Conservation (phyloP, 768 basidiomycete species). For the Kwoniella heveanensis region DNA sequence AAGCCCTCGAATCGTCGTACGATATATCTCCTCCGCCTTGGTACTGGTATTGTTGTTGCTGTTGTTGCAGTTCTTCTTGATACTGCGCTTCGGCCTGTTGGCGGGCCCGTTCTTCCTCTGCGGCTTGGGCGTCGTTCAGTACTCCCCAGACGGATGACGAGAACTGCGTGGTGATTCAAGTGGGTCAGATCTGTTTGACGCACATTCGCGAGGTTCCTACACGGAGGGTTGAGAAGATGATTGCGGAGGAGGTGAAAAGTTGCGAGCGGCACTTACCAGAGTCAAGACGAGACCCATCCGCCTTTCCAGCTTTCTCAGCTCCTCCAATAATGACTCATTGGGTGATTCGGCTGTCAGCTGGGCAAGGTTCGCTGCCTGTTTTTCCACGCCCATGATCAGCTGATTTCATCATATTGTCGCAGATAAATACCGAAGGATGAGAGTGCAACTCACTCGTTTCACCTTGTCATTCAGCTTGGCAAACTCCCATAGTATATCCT, state of each 20-base stretch:
- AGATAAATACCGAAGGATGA: too few relatives aligned
- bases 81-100: constrained; percentile 16
- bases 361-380: constrained; percentile 58
- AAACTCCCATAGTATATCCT: constrained; percentile 88
- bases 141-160: constrained; percentile 96
- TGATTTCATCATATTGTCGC: too few relatives aligned
- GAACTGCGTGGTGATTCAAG: constrained; percentile 76
- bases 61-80: constrained; percentile 6
- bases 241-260: too few relatives aligned
- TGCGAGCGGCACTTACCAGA: constrained; percentile 73
- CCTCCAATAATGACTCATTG: constrained; percentile 73
- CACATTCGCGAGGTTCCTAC: too few relatives aligned
- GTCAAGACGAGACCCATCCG: constrained; percentile 96
- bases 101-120: constrained; percentile 34
- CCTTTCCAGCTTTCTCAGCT: constrained; percentile 78
- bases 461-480: constrained; percentile 80
- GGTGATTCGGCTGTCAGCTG: constrained; percentile 72
- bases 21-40: constrained; percentile 4
- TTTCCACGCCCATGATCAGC: too few relatives aligned
- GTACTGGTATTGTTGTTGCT: constrained; percentile 1
- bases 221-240: too few relatives aligned
- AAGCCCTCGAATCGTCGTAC: constrained; percentile 20
- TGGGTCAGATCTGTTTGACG: too few relatives aligned
- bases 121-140: constrained; percentile 60
- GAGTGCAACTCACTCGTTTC: constrained; percentile 64